phyloP scores from a whole-genome alignment of 148 eudicot genomes.

The Euryodendron excelsum region DNA sequence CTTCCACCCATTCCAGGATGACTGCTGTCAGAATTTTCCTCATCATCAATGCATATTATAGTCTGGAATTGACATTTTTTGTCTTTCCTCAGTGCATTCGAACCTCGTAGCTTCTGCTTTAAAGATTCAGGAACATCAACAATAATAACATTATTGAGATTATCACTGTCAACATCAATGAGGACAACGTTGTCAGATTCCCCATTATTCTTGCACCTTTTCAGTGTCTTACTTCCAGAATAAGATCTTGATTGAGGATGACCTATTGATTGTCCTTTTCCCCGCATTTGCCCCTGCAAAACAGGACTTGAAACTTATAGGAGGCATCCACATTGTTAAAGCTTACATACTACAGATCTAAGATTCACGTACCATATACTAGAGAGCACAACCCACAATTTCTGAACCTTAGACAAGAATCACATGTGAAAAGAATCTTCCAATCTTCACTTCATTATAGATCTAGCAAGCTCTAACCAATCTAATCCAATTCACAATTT shows the following conservation, averaged over 20 bases:
- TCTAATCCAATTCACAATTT: neutral
- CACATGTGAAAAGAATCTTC: neutral
- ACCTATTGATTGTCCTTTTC: slow-evolving; percentile 32
- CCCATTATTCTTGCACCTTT: slow-evolving; percentile 42
- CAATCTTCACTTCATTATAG: neutral
- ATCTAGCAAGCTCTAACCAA: neutral
- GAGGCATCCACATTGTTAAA: neutral
- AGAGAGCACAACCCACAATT: neutral
- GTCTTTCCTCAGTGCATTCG: too few species aligned
- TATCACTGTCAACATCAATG: slow-evolving; percentile 77
- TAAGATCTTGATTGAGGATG: slow-evolving; percentile 36
- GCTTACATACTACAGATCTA: neutral
- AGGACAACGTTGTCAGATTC: slow-evolving; percentile 51
- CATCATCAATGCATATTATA: slow-evolving; percentile 71
- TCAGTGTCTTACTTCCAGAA: slow-evolving; percentile 38
- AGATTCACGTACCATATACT: neutral
- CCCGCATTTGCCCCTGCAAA: slow-evolving; percentile 41
- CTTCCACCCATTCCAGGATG: slow-evolving; percentile 12
- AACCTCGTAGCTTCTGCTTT: slow-evolving; percentile 31
- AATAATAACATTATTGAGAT: slow-evolving; percentile 46
- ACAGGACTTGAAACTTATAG: neutral
- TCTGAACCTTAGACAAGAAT: neutral
- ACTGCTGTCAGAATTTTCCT: slow-evolving; percentile 29
- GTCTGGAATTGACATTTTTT: slow-evolving; percentile 25
- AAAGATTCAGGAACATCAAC: slow-evolving; percentile 66